Base-by-base conservation (phyloP, 768 basidiomycete genomes). In the Psilocybe tampanensis region DNA sequence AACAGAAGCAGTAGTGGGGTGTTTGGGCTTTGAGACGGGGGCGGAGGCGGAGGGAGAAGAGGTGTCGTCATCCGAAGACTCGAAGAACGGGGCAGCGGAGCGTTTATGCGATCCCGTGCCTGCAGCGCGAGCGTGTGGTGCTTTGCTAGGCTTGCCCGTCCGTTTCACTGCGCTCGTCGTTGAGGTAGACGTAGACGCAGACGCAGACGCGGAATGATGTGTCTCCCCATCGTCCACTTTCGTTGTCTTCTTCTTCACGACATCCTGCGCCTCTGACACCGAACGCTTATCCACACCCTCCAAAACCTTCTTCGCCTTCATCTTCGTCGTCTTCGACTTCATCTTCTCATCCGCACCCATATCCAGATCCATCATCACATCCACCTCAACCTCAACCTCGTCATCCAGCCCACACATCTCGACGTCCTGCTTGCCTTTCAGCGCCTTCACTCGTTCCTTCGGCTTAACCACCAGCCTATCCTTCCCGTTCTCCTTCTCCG, bases 231-330 rank as follows among this genome's bases (percentile, higher is more conserved):
- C 54, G 19, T 64, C n/a, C n/a, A n/a, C n/a, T n/a, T n/a, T n/a
- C n/a, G n/a, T 70, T 49, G 66, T 58, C 53, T 64, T 72, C 57
- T 64, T 70, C 39, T 53, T 56, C 48, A 53, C 63, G 17, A 51
- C 60, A 44, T 44, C 41, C n/a, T 49, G 52, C 22, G 24, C 17
- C 5, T 59, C 47, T 2, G 52, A 44, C 15, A 12, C 13, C 19
- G 24, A 29, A 18, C 32, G n/a, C 19, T 54, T 44, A 6, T 49
- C 24, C 32, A 19, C 18, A 45, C 12, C 49, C 56, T n/a, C n/a
- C n/a, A n/a, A n/a, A n/a, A n/a, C n/a, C n/a, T n/a, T n/a, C n/a
- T n/a, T n/a, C n/a, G n/a, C n/a, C n/a, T n/a, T n/a, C n/a, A n/a
- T n/a, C n/a, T n/a, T n/a, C n/a, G n/a, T n/a, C n/a, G n/a, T n/a